Evolutionary conservation across 371 early-diverging fungal species (phyloP), one percentile per base, ranked within the genome.

Genomic region (Dinochytrium kinnereticum): DNA sequence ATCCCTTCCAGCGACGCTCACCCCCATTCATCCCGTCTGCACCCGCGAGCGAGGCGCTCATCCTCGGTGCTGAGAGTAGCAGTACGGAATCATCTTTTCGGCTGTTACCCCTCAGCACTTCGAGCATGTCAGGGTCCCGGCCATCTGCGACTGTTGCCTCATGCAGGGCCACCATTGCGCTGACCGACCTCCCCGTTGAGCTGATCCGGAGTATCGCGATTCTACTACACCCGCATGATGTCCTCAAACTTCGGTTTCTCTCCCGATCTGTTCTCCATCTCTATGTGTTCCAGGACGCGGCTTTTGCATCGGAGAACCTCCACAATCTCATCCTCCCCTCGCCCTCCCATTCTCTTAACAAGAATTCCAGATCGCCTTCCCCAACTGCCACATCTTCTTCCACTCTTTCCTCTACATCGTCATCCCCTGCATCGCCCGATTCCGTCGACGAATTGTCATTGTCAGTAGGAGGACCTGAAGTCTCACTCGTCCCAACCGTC

Each of bases 151-250:
- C n/a, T n/a, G n/a, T n/a, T n/a, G n/a, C n/a, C n/a, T n/a, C 30
- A 55, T 7, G 7, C 26, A 55, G 24, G 44, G 44, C 13, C 44
- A 44, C 26, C 61, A 61, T 36, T 61, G 34, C 61, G 5, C n/a
- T n/a, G n/a, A n/a, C n/a, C 36, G 61, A 37, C 31, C 61, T 61
- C 34, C 61, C 61, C 61, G 36, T 61, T 26, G 61, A 61, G 26
- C 61, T 61, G 34, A 19, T 61, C 34, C 31, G 61, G 2, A 7
- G 34, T 7, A 61, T 61, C 61, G 61, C 61, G 7, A 19, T 61
- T 19, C 30, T 33, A 37, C 61, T 61, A 10, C 61, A 28, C 34
- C 61, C 61, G 5, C 30, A 61, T 26, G 30, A 28, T 10, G 36
- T 34, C 61, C 31, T 61, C 34, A 33, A 7, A 13, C 36, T 61